Base-by-base conservation (phyloP, 2,329 filamentous ascomycete species). In the Calonectria fujianensis region DNA sequence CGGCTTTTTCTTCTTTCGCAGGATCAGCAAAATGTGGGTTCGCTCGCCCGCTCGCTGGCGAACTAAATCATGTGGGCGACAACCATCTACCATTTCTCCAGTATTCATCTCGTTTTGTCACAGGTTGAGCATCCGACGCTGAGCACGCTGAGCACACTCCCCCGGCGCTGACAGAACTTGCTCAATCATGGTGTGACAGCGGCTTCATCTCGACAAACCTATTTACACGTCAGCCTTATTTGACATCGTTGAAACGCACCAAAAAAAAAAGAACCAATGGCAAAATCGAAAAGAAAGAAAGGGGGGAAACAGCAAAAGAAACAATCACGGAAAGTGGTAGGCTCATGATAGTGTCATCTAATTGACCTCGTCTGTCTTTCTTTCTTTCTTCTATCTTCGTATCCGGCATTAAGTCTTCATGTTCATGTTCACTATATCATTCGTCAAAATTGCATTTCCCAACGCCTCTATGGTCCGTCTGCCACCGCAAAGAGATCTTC, bases 401-500 rank as follows among this genome's bases (percentile, higher is more conserved):
- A 24, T 41, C 57, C 10, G 57, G 51, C 50, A 61, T 59, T 41
- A 70, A 54, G 27, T 63, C 57, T 63, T 63, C 32, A 39, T 63
- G 27, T 63, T 63, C 57, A 63, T 63, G 57, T 63, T 63, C 57
- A 63, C 57, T 63, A 27, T 63, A 63, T 63, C 57, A 20, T 52
- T 71, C 16, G 51, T 63, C 54, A 52, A 50, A 39, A 69, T 70
- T 68, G 10, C n/a, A 66, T 45, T 69, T 70, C 39, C 35, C 32
- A 69, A 45, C 74, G 39, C 48, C 65, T 73, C 79, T 81, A 83
- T 73, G 63, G 52, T 37, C 61, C 61, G 18, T 65, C 61, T 9
- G 61, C 45, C 18, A 81, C 81, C 18, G 82, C 80, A 78, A 90
- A 92, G 68, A 92, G 86, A 61, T 90, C 85, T 76, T 88, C 86